phyloP scores from a whole-genome alignment of 2,329 filamentous ascomycete genomes.

The Pleurostoma richardsiae region DNA sequence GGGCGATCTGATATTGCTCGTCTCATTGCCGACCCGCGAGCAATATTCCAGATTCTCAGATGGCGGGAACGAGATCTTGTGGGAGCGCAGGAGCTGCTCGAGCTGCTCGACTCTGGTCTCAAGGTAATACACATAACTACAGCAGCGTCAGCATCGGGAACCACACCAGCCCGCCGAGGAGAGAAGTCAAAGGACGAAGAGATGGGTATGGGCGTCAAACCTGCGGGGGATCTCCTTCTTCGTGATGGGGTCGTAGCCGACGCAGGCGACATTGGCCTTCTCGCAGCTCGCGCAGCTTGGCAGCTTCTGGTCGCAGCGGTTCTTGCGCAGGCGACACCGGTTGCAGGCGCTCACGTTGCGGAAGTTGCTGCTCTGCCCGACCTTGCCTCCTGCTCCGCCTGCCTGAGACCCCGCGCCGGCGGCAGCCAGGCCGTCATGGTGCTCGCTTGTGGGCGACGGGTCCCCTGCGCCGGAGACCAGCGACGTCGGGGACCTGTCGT shows the following conservation, averaged over 20 bases:
- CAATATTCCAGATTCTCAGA: conserved; percentile 64
- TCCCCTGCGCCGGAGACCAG: conserved; percentile 28
- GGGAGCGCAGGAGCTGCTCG: conserved; percentile 66
- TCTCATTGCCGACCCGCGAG: conserved; percentile 40
- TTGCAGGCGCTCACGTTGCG: conserved; percentile 94
- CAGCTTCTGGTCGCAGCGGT: conserved; percentile 88
- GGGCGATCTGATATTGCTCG: conserved; percentile 23
- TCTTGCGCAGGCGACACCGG: conserved; percentile 86
- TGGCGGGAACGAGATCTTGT: conserved; percentile 67
- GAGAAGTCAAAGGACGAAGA: no score
- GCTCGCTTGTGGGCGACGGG: conserved; percentile 24
- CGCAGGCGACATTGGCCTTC: conserved; percentile 86
- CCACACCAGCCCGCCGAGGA: no score
- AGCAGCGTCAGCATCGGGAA: not conserved
- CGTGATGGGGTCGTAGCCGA: conserved; percentile 93
- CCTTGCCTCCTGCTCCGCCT: conserved; percentile 30
- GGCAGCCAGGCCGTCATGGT: conserved; percentile 19
- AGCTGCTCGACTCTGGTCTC: conserved; percentile 82
- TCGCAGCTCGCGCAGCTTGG: conserved; percentile 89
- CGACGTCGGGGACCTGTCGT: conserved; percentile 35
- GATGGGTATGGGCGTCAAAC: conserved; percentile 46
- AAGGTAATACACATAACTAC: conserved; percentile 88
- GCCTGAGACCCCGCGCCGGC: conserved; percentile 13
- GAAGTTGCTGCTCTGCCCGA: conserved; percentile 61
- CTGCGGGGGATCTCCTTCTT: conserved; percentile 92